These are phyloP conservation scores for Urtica urens DNA, from an alignment of 306 rosid genomes.

Conservation along the genomic window DNA sequence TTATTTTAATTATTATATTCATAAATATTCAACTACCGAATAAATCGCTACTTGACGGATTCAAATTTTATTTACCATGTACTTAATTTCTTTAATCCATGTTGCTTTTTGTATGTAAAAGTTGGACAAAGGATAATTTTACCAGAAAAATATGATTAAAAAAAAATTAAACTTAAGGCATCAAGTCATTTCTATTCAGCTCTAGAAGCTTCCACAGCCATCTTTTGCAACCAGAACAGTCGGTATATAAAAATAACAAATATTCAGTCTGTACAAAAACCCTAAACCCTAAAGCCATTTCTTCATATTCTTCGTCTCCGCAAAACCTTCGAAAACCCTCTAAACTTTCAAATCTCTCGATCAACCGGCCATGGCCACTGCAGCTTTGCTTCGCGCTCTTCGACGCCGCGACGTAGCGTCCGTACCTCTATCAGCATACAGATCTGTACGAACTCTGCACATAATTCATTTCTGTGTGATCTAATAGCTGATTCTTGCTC, in stretches of 20 bases:
- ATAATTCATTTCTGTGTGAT: not conserved
- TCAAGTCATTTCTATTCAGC: no score
- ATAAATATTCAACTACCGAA: no score
- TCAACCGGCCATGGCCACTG: slow-evolving; percentile 22
- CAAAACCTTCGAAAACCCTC: not conserved
- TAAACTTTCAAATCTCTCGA: not conserved
- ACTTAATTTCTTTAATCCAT: no score
- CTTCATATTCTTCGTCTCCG: not conserved
- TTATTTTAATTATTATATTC: no score
- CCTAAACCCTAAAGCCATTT: slow-evolving; percentile 19
- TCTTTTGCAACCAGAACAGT: slow-evolving; percentile 1
- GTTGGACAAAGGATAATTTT: no score
- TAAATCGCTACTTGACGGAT: no score
- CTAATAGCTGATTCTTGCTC: not conserved
- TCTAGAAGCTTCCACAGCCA: slow-evolving; percentile 6
- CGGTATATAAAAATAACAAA: not conserved
- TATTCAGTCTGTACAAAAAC: slow-evolving; percentile 10
- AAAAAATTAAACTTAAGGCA: no score
- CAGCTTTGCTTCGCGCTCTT: slow-evolving; percentile 24
- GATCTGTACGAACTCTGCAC: slow-evolving; percentile 39
- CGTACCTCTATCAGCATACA: slow-evolving; percentile 24
- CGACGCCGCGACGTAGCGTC: slow-evolving; percentile 29
- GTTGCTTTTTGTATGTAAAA: no score
- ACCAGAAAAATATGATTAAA: no score
- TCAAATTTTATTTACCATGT: no score